A percentile compares a stretch with the other conserved stretches of the same genome.
Conservation (phyloP, 2,329 filamentous ascomycete genomes). For the Setomelanomma holmii region DNA sequence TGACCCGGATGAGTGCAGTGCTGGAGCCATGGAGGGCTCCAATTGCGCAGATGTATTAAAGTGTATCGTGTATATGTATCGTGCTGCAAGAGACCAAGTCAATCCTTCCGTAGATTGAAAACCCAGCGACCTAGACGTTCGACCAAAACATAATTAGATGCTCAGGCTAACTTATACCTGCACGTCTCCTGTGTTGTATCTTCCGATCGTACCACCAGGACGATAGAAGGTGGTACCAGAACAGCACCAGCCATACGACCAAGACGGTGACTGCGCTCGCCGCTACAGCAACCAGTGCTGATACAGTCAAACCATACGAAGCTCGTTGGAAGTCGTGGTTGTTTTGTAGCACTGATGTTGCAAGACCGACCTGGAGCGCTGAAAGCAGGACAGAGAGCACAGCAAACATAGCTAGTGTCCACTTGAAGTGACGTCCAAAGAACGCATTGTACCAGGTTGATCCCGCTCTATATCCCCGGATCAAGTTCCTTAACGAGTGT, state of each 20-base stretch:
- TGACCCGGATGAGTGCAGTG: too few species aligned
- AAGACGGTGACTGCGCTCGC: constrained; percentile 1
- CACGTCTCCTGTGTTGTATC: too few species aligned
- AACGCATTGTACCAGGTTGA: constrained; percentile 18
- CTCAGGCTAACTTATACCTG: too few species aligned
- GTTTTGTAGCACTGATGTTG: constrained; percentile 10
- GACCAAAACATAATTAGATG: too few species aligned
- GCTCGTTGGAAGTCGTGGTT: constrained; percentile 9
- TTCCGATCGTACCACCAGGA: constrained; percentile 6
- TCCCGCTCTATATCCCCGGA: constrained; percentile 10
- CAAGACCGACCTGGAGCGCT: constrained; percentile 23
- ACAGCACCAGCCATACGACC: constrained; percentile 12
- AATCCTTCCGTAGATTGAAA: too few species aligned
- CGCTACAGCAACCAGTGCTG: constrained; percentile 6
- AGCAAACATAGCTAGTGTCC: constrained; percentile 19
- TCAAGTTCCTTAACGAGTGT: constrained; percentile 7
- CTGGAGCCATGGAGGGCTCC: too few species aligned
- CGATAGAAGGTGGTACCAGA: constrained; percentile 10
- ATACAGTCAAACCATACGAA: constrained; percentile 17
- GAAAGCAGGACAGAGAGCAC: constrained; percentile 15
- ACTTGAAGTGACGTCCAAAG: constrained; percentile 16
- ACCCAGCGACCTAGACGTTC: too few species aligned
- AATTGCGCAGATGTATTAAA: too few species aligned
- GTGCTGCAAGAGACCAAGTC: too few species aligned
- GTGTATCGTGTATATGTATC: too few species aligned